Conservation (phyloP, 2,329 filamentous ascomycete species). For the Lithohypha guttulata region DNA sequence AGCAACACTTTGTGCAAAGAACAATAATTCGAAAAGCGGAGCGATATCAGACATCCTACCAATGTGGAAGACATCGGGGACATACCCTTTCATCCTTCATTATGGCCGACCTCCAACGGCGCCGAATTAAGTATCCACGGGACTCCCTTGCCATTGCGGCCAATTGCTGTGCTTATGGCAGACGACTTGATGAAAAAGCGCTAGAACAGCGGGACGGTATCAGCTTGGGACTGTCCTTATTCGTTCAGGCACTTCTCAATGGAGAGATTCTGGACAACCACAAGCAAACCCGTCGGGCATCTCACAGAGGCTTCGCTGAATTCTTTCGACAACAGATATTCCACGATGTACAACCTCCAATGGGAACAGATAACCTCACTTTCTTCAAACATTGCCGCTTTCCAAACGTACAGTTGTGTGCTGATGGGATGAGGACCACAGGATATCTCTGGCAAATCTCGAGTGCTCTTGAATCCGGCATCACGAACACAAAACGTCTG, state of each 20-base stretch:
- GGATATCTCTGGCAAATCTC: constrained; percentile 4
- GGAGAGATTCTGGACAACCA: constrained; percentile 7
- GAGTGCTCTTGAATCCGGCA: constrained; percentile 1
- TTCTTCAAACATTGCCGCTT: constrained; percentile 9
- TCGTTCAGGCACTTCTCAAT: constrained; percentile 5
- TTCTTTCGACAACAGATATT: background rate
- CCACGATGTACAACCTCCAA: constrained; percentile 1
- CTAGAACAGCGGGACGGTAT: background rate
- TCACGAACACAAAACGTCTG: background rate
- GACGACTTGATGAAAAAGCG: background rate
- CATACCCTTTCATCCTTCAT: constrained; percentile 4
- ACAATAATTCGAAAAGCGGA: background rate
- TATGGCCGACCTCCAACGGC: constrained; percentile 3
- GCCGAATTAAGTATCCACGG: background rate
- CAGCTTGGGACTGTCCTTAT: constrained; percentile 7
- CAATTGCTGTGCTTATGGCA: constrained; percentile 7
- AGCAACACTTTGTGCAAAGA: constrained; percentile 3
- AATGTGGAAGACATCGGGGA: constrained; percentile 1
- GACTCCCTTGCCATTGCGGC: constrained; percentile 6
- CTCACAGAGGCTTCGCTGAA: background rate
- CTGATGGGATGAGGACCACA: constrained; percentile 6
- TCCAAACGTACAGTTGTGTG: background rate
- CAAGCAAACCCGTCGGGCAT: background rate
- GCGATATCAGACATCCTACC: constrained; percentile 4
- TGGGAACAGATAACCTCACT: background rate